Base-by-base conservation (phyloP, 2,329 filamentous ascomycete genomes). In the Herpotrichia juniperi region DNA sequence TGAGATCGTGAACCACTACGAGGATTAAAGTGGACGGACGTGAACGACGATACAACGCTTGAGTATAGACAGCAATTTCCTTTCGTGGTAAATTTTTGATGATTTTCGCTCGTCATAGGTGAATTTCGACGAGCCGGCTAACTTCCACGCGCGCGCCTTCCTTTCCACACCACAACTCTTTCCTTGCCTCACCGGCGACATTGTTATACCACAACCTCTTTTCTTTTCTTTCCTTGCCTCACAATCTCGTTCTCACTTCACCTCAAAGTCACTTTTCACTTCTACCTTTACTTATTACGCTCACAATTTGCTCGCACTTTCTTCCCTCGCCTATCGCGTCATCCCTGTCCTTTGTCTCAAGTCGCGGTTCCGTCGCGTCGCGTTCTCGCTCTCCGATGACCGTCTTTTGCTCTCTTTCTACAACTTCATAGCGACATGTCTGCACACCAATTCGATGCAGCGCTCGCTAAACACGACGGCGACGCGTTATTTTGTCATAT, bases 391-490 rank as follows among this genome's bases (percentile, higher is more conserved):
- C 19, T 24, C 25, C 24, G 24, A 43, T 43, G 40, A 43, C 16
- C 40, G 14, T 19, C n/a, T 28, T 31, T 11, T 4, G 3, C 14
- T 10, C 9, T 14, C 19, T 43, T n/a, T 5, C 40, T 19, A 17
- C n/a, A 11, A 28, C 25, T 30, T 43, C 25, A 17, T 25, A 30
- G 34, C 3, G 31, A 21, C 19, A 37, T 47, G 45, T 28, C 34
- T 48, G 37, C 34, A 3, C 37, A 9, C 28, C 30, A 45, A 22
- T 46, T 51, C 46, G 62, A 65, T 40, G 55, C 52, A 25, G 63
- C 58, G 17, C 63, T 72, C 28, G 42, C 48, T 14, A 49, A 51
- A 14, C 58, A 54, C n/a, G 66, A 69, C 43, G 50, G 54, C 48
- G 46, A 59, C 50, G 57, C 55, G 22, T 62, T 62, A 11, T 51